A percentile compares a stretch with the other conserved stretches of the same genome.
phyloP scores from a whole-genome alignment of 2,329 filamentous ascomycete species.

The Colletotrichum costaricense region DNA sequence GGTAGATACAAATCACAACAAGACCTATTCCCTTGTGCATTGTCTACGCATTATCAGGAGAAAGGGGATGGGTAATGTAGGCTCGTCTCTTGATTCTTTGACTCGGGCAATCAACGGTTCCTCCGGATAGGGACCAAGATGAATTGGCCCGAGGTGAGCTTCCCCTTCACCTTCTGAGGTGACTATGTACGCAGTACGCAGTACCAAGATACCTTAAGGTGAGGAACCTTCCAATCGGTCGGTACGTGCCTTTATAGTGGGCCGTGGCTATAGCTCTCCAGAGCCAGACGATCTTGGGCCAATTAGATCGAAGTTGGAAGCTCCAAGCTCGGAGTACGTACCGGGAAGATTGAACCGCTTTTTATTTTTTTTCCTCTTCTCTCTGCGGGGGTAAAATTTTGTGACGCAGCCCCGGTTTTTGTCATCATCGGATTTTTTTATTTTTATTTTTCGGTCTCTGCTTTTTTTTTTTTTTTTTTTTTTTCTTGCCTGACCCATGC shows the following conservation, averaged over 20 bases:
- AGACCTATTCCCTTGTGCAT: neutral
- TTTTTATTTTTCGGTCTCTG: neutral
- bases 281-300: neutral
- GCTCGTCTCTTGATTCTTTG: too few species aligned
- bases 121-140: too few species aligned
- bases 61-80: too few species aligned
- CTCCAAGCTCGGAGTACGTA: neutral
- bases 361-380: neutral
- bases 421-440: constrained; percentile 26
- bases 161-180: too few species aligned
- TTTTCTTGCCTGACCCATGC: neutral
- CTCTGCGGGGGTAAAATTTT: constrained; percentile 38
- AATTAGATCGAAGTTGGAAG: neutral
- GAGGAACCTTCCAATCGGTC: neutral
- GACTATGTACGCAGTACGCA: too few species aligned
- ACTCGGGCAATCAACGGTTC: too few species aligned
- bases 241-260: neutral
- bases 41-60: neutral
- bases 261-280: neutral
- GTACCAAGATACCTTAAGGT: too few species aligned
- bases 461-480: neutral
- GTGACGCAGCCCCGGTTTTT: constrained; percentile 36
- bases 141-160: too few species aligned
- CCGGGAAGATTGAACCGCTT: constrained; percentile 11
- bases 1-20: too few species aligned